Evolutionary conservation across 1,284 basidiomycete genomes (phyloP), one percentile per base, ranked within the genome.

Genomic region (Abortiporus biennis): DNA sequence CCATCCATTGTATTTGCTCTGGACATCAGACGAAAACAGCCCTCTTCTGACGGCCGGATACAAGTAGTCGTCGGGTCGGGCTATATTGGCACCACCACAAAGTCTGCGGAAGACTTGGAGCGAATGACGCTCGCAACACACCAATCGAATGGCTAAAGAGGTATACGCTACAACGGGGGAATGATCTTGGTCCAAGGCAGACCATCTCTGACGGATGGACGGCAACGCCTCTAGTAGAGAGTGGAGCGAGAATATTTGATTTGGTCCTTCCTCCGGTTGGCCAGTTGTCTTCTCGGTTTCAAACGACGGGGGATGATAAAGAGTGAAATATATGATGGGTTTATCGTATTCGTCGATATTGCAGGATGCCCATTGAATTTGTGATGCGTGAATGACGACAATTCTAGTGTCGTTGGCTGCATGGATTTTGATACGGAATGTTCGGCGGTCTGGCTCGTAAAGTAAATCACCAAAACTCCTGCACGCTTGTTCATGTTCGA

Each of bases 401-500:
- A 58, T 59, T 21, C 64, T 60, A 1, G 48, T 51, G 11, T 60
- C 47, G 6, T 29, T 12, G 16, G 40, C 20, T 0, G 49, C 53
- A 13, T 47, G 31, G 13, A 69, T 53, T 16, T 54, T 51, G 34
- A 78, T 58, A 2, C 65, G 64, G 21, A 80, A 62, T 50, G 77
- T 69, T 36, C 75, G 60, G 20, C 65, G 63, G 22, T 77, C 69
- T 6, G 63, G 55, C 42, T 70, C 58, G 50, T 75, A 74, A 13
- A 43, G 46, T 21, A 74, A 51, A 21, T 36, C 38, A 24, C 62
- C 61, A 3, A 43, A 33, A 2, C 25, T 12, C 23, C 40, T 38
- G 36, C 46, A 53, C 15, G 46, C 36, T 29, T 63, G 56, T 55
- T 79, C 75, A 66, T 71, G 75, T 57, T 82, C 78, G 36, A 74